Evolutionary conservation across 768 basidiomycete species (phyloP).

Genomic region (Auriscalpium microsporum): DNA sequence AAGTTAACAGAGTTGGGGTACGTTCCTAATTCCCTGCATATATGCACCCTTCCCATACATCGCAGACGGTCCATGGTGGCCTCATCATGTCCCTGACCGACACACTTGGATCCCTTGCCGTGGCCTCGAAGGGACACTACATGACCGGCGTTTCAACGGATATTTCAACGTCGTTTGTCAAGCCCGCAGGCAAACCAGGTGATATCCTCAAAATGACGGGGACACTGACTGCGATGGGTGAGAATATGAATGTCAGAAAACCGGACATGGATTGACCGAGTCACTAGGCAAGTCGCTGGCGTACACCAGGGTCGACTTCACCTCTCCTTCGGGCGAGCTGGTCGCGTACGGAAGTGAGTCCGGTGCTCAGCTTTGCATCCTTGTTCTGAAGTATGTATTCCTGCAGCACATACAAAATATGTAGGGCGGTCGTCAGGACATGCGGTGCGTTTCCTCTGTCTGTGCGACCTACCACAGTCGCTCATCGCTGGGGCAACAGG

Average conservation of each 20-base stretch:
- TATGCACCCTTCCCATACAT: too few relatives aligned
- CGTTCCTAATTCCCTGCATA: conserved; percentile 19
- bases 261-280: background rate
- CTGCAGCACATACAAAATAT: conserved; percentile 76
- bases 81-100: conserved; percentile 77
- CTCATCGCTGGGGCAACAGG: conserved; percentile 31
- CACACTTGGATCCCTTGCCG: conserved; percentile 77
- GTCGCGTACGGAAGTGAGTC: conserved; percentile 75
- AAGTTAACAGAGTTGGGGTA: conserved; percentile 81
- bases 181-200: conserved; percentile 64
- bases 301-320: conserved; percentile 77
- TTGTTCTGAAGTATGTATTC: background rate
- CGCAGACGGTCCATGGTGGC: conserved; percentile 65
- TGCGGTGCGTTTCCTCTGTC: conserved; percentile 23
- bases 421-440: conserved; percentile 56
- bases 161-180: conserved; percentile 68
- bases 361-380: conserved; percentile 5
- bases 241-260: background rate
- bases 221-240: conserved; percentile 63
- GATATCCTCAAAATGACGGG: conserved; percentile 61
- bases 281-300: conserved; percentile 67
- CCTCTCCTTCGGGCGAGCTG: conserved; percentile 49
- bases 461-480: conserved; percentile 30
- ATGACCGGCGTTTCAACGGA: conserved; percentile 89
- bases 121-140: conserved; percentile 71